A percentile compares a stretch with the other conserved stretches of the same genome.
These are phyloP conservation scores for Phytophthora brassicae DNA, from an alignment of 352 stramenopile species.

Conservation along the genomic window DNA sequence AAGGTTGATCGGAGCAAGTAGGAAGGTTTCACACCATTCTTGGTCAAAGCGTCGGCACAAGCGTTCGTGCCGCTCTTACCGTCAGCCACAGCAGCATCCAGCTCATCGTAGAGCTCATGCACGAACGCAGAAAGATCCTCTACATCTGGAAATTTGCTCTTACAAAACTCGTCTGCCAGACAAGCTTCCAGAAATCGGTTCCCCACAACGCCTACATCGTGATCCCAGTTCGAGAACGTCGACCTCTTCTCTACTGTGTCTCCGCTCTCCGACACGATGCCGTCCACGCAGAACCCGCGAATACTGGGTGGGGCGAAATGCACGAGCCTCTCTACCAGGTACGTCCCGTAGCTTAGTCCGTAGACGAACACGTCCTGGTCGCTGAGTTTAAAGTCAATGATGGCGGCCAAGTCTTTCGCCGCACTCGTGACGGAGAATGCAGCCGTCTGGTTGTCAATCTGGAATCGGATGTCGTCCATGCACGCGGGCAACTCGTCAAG, in stretches of 20 bases:
- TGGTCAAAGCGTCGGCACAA: conserved; percentile 50
- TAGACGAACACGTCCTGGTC: conserved; percentile 73
- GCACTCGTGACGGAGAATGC: conserved; percentile 77
- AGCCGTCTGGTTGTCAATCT: conserved; percentile 70
- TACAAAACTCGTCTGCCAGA: conserved; percentile 58
- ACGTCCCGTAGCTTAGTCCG: conserved; percentile 78
- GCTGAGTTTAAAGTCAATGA: conserved; percentile 46
- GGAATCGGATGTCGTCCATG: conserved; percentile 72
- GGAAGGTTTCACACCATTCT: conserved; percentile 47
- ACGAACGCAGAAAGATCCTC: conserved; percentile 51
- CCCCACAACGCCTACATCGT: conserved; percentile 65
- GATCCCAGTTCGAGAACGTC: conserved; percentile 83
- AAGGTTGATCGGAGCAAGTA: conserved; percentile 72
- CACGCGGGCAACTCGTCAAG: conserved; percentile 62
- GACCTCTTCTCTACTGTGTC: conserved; percentile 51
- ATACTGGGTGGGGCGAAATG: conserved; percentile 51
- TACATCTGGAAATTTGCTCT: conserved; percentile 60
- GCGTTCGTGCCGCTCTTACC: conserved; percentile 39
- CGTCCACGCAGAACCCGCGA: conserved; percentile 59
- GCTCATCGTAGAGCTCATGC: conserved; percentile 46
- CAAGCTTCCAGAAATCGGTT: conserved; percentile 61
- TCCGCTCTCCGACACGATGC: conserved; percentile 65
- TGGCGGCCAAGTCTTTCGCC: conserved; percentile 58
- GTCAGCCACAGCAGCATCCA: conserved; percentile 51
- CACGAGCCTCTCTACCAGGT: conserved; percentile 64